A percentile compares a stretch with the other conserved stretches of the same genome.
These are phyloP conservation scores for Corchorus olitorius DNA, from an alignment of 345 rosid genomes.

Conservation along the genomic window DNA sequence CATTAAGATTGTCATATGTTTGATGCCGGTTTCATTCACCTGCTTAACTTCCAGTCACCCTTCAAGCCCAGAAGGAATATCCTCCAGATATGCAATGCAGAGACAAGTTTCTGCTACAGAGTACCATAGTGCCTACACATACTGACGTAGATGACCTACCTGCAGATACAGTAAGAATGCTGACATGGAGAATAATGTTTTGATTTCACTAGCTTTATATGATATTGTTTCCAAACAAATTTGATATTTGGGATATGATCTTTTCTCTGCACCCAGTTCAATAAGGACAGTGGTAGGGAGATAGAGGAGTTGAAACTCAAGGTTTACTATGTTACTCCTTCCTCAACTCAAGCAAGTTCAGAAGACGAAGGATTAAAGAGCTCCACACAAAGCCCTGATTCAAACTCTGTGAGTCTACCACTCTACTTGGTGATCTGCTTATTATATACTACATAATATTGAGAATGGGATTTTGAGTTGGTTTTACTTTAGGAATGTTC, in stretches of 20 bases:
- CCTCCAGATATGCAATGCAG: conserved; percentile 94
- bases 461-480: no score
- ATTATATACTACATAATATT: not conserved
- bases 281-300: conserved; percentile 65
- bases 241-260: conserved; percentile 12
- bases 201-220: conserved; percentile 9
- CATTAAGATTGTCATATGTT: conserved; percentile 8
- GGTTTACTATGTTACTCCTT: conserved; percentile 63
- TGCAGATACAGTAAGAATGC: conserved; percentile 68
- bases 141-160: conserved; percentile 86
- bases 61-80: conserved; percentile 82
- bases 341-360: conserved; percentile 53
- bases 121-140: conserved; percentile 75
- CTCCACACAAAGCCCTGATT: conserved; percentile 51
- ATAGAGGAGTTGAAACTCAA: conserved; percentile 85
- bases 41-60: conserved; percentile 63
- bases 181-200: conserved; percentile 14
- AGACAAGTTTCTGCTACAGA: conserved; percentile 94
- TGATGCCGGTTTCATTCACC: conserved; percentile 16
- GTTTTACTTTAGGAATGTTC: no score
- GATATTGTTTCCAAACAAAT: not conserved
- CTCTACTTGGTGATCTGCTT: not conserved
- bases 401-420: conserved; percentile 57
- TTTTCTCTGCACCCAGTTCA: conserved; percentile 54
- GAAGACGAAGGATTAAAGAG: conserved; percentile 52